phyloP scores from a whole-genome alignment of 2,329 filamentous ascomycete species.

The Blastomyces percursus region DNA sequence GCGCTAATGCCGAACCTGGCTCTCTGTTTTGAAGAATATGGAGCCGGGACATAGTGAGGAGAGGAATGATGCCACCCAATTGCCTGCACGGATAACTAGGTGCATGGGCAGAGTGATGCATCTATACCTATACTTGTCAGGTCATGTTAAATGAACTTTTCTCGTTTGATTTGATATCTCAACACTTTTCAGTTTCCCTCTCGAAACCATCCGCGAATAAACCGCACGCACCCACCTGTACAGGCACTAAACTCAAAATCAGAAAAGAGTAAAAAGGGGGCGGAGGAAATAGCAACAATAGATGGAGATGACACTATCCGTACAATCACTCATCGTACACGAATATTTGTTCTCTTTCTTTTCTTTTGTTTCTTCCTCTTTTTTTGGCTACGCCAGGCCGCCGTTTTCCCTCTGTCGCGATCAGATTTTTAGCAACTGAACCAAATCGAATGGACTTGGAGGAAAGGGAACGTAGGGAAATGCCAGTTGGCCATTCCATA shows the following conservation, averaged over 20 bases:
- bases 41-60: background rate
- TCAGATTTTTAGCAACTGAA: background rate
- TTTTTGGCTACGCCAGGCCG: background rate
- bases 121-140: background rate
- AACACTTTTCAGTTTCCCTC: background rate
- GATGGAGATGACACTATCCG: background rate
- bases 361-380: background rate
- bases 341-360: background rate
- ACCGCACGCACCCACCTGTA: background rate
- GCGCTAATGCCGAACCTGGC: too few relatives aligned
- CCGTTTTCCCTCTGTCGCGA: background rate
- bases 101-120: background rate
- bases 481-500: background rate
- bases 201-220: background rate
- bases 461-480: background rate
- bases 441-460: background rate
- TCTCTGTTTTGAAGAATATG: background rate
- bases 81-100: background rate
- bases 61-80: background rate
- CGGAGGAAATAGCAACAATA: background rate
- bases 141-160: background rate
- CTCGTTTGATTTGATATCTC: background rate
- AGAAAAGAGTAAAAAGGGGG: background rate
- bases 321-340: background rate
- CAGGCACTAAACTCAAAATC: background rate